Percentiles rank a stretch among this genome's conserved stretches.
phyloP scores from a whole-genome alignment of 495 filamentous ascomycete genomes.

The Penicillium antarcticum region DNA sequence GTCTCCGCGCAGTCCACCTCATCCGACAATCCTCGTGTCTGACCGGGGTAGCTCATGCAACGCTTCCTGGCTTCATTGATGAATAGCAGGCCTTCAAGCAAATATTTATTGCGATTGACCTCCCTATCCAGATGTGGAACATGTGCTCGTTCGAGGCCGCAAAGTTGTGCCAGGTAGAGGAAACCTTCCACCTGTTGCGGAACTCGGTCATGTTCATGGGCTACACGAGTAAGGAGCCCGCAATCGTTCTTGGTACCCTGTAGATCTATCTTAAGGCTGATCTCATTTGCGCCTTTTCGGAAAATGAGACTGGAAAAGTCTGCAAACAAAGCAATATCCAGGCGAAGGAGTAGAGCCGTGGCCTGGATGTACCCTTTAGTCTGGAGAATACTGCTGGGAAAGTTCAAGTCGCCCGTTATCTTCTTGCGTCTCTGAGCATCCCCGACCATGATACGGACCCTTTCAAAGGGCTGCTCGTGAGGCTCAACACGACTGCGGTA shows the following conservation, averaged over 20 bases:
- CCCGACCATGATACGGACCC: constrained; percentile 51
- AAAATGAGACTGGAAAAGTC: constrained; percentile 38
- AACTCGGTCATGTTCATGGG: constrained; percentile 5
- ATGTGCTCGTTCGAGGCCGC: constrained; percentile 29
- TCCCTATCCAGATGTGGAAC: not conserved
- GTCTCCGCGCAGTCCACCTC: constrained; percentile 28
- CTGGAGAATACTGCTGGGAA: constrained; percentile 44
- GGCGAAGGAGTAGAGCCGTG: constrained; percentile 48
- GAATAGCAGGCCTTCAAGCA: constrained; percentile 5
- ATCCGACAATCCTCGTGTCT: constrained; percentile 25
- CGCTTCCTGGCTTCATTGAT: constrained; percentile 22
- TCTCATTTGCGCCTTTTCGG: constrained; percentile 14
- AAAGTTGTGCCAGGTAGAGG: constrained; percentile 34
- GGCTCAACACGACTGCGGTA: constrained; percentile 43
- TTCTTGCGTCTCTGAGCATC: constrained; percentile 41
- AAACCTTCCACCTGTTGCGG: constrained; percentile 27
- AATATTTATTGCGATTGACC: not conserved
- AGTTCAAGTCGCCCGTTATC: constrained; percentile 33
- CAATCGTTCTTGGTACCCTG: constrained; percentile 33
- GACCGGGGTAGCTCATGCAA: constrained; percentile 18
- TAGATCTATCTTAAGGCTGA: constrained; percentile 30
- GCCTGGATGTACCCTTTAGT: constrained; percentile 46
- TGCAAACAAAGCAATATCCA: constrained; percentile 52
- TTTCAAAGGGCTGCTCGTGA: constrained; percentile 60
- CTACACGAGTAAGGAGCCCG: constrained; percentile 5